Evolutionary conservation across 2,329 filamentous ascomycete genomes (phyloP).

Genomic region (Trichoderma gracile): DNA sequence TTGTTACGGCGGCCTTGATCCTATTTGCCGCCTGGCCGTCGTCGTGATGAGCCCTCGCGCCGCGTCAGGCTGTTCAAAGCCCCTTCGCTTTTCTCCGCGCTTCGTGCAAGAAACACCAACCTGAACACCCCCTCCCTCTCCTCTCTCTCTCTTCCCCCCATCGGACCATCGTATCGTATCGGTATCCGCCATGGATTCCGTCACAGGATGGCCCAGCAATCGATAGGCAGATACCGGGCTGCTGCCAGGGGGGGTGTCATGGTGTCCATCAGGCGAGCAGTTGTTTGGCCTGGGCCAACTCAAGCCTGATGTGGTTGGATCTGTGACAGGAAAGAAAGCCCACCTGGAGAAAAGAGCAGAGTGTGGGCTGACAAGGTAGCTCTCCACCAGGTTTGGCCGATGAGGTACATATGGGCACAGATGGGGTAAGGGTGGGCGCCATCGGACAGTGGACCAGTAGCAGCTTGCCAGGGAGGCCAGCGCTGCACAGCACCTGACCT

Average conservation of each 20-base stretch:
- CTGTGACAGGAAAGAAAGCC: conserved; percentile 17
- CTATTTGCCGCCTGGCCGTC: conserved; percentile 18
- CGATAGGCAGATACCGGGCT: conserved; percentile 27
- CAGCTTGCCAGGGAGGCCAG: conserved; percentile 13
- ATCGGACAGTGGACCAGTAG: conserved; percentile 21
- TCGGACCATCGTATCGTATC: conserved; percentile 27
- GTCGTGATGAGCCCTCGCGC: conserved; percentile 10
- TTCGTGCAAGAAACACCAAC: neutral
- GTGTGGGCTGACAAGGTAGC: conserved; percentile 19
- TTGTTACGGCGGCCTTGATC: conserved; percentile 1
- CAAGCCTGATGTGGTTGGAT: conserved; percentile 26
- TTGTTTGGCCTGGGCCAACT: conserved; percentile 13
- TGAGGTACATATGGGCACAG: conserved; percentile 17
- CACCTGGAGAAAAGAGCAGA: conserved; percentile 2
- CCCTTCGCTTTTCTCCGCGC: conserved; percentile 9
- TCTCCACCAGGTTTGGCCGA: conserved; percentile 10
- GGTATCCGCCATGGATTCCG: conserved; percentile 24
- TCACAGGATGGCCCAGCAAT: conserved; percentile 29
- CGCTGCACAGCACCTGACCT: conserved; percentile 22
- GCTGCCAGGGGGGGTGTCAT: conserved; percentile 8
- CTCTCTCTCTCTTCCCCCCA: conserved; percentile 1
- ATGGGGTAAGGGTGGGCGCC: neutral
- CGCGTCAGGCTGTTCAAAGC: conserved; percentile 4
- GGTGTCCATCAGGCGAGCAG: conserved; percentile 29
- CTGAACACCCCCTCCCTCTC: neutral